A percentile compares a stretch with the other conserved stretches of the same genome.
Conservation (phyloP, 1,139 yeast species). For the Debaryomyces coudertii region DNA sequence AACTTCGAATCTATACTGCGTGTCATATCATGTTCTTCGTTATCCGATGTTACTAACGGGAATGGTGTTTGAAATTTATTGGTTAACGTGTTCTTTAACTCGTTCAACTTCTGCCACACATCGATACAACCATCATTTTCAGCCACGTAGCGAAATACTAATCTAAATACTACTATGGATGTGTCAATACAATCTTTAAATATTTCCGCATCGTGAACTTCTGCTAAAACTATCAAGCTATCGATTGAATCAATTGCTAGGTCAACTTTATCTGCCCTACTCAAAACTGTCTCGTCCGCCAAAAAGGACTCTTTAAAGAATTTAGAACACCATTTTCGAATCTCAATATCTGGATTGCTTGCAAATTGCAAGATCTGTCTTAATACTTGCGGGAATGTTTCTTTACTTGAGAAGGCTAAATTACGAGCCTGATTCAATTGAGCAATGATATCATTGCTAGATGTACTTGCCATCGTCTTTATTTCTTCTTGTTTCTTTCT, state of each 20-base stretch:
- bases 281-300: conserved; percentile 29
- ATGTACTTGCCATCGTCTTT: conserved; percentile 5
- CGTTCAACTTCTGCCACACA: conserved; percentile 46
- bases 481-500: not conserved
- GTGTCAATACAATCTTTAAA: conserved; percentile 40
- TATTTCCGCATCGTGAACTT: conserved; percentile 31
- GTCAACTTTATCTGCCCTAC: conserved; percentile 40
- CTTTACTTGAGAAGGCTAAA: conserved; percentile 49
- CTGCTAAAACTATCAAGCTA: conserved; percentile 32
- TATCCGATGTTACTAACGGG: conserved; percentile 51
- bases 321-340: conserved; percentile 51
- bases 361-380: conserved; percentile 53
- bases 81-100: conserved; percentile 43
- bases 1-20: conserved; percentile 61
- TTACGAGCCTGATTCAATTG: conserved; percentile 56
- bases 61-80: conserved; percentile 39
- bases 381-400: conserved; percentile 55
- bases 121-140: conserved; percentile 48
- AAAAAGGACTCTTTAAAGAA: conserved; percentile 50
- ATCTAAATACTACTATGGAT: conserved; percentile 37
- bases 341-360: conserved; percentile 32
- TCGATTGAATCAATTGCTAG: conserved; percentile 47
- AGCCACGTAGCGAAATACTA: conserved; percentile 46
- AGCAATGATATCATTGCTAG: conserved; percentile 28
- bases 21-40: conserved; percentile 50